Conservation (phyloP, 352 stramenopile species). For the Halophytophthora batemanensis region DNA sequence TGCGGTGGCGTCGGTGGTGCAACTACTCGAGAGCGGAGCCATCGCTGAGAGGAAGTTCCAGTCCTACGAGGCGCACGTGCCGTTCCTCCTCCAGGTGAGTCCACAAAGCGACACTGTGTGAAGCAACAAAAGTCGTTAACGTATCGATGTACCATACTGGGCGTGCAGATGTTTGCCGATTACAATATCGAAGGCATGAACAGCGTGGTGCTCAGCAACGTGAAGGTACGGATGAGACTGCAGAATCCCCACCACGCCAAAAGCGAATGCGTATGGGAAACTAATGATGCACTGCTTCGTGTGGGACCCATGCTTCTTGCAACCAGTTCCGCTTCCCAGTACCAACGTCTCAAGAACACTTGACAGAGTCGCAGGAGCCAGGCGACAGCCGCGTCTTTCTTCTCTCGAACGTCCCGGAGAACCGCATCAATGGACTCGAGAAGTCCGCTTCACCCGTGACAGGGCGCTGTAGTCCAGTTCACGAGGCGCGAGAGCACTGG, state of each 20-base stretch:
- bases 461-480: constrained; percentile 34
- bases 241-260: neutral
- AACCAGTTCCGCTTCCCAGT: constrained; percentile 68
- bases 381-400: constrained; percentile 30
- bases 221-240: constrained; percentile 38
- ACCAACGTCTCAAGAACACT: constrained; percentile 49
- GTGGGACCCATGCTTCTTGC: constrained; percentile 2
- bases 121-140: no score
- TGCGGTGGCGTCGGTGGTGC: constrained; percentile 51
- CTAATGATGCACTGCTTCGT: neutral
- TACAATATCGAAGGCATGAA: constrained; percentile 94
- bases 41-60: constrained; percentile 77
- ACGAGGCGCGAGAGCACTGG: constrained; percentile 33
- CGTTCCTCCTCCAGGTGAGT: constrained; percentile 83
- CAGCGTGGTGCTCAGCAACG: constrained; percentile 61
- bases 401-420: constrained; percentile 30
- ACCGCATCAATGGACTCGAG: constrained; percentile 34
- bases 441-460: constrained; percentile 11
- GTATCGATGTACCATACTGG: neutral
- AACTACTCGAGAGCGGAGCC: constrained; percentile 81
- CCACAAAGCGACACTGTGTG: neutral
- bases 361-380: constrained; percentile 14
- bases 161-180: constrained; percentile 79
- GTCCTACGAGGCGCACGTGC: constrained; percentile 87
- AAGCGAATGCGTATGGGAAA: neutral